These are phyloP conservation scores for Hortiboletus flavorubellus DNA, from an alignment of 768 basidiomycete species.

Conservation along the genomic window DNA sequence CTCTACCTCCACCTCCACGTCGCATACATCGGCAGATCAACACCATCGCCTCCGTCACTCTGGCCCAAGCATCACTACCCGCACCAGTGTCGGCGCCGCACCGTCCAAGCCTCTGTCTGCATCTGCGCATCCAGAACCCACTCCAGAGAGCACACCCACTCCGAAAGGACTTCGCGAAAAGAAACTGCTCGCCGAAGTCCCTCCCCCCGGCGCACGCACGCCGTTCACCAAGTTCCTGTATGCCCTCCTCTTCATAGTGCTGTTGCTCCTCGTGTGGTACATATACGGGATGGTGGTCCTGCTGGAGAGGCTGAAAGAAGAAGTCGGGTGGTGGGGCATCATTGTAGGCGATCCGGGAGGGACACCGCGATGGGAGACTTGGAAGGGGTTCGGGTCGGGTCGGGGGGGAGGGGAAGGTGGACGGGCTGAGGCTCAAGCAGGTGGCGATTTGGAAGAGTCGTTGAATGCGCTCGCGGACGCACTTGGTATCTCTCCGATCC, in stretches of 20 bases:
- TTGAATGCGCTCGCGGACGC: conserved; percentile 59
- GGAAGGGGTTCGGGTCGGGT: conserved; percentile 4
- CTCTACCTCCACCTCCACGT: conserved; percentile 10
- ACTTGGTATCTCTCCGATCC: conserved; percentile 57
- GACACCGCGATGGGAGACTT: background rate
- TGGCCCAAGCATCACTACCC: conserved; percentile 15
- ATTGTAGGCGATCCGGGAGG: conserved; percentile 3
- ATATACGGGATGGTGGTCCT: conserved; percentile 42
- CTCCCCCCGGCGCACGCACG: conserved; percentile 1
- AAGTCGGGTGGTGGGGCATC: conserved; percentile 56
- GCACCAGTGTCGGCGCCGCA: background rate
- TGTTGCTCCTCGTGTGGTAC: conserved; percentile 49
- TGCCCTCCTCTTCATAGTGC: conserved; percentile 38
- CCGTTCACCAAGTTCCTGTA: conserved; percentile 45
- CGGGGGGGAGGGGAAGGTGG: background rate
- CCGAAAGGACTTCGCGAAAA: background rate
- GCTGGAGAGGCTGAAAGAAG: conserved; percentile 46
- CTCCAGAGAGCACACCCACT: background rate
- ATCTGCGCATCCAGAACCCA: background rate
- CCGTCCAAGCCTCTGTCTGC: conserved; percentile 1
- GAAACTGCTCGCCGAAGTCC: background rate
- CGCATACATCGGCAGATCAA: conserved; percentile 5
- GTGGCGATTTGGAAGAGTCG: conserved; percentile 45
- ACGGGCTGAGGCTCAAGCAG: background rate
- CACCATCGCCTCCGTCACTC: conserved; percentile 17